Conservation (phyloP, 805 yeast genomes). For the Metschnikowia baotianmanensis region DNA sequence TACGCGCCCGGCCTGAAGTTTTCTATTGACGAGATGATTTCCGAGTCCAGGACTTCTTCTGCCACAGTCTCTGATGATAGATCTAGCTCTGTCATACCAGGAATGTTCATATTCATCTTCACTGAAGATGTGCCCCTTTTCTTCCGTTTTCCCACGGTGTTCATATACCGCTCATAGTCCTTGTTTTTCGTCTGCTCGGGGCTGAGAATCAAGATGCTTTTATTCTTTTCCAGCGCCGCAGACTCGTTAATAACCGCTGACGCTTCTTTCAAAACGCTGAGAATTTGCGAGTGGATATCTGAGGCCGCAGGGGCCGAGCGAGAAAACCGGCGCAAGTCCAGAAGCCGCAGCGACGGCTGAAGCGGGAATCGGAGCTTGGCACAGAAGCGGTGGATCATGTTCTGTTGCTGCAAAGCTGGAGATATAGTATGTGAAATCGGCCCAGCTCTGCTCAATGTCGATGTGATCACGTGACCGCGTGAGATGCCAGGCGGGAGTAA, state of each 20-base stretch:
- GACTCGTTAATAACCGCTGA: neutral
- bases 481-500: neutral
- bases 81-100: conserved; percentile 2
- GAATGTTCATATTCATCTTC: neutral
- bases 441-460: neutral
- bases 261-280: conserved; percentile 7
- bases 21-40: conserved; percentile 6
- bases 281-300: conserved; percentile 6
- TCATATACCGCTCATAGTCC: conserved; percentile 8
- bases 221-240: conserved; percentile 2
- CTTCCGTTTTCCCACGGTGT: neutral
- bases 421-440: neutral
- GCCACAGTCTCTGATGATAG: neutral
- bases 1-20: conserved; percentile 5
- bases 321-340: conserved; percentile 5
- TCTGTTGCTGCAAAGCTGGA: neutral
- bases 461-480: conserved; percentile 1
- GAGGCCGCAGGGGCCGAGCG: neutral
- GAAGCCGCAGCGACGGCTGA: neutral
- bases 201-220: conserved; percentile 15
- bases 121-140: neutral
- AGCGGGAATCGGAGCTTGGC: neutral
- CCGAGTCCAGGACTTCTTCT: neutral
- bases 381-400: conserved; percentile 1
- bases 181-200: conserved; percentile 20